Evolutionary conservation across 768 basidiomycete species (phyloP), one percentile per base, ranked within the genome.

Genomic region (Leccinum sublutescens): DNA sequence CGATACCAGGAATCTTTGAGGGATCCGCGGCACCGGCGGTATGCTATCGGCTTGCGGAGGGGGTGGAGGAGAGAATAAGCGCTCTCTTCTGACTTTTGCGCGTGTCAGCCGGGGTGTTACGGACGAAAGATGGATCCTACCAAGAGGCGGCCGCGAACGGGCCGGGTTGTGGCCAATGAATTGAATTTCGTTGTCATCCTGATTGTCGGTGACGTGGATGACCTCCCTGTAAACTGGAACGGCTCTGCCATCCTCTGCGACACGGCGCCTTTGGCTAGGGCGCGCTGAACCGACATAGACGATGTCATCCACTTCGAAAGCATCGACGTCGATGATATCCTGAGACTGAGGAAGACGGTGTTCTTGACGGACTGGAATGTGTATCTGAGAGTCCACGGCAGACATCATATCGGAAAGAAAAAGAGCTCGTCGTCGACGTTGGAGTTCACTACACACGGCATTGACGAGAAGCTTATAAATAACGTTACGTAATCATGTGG

Each of bases 1-100:
- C 61, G 77, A 62, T 5, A 77, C 77, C 29, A 79, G 60, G 23
- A 79, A 79, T 29, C 78, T 68, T 23, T 65, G 65, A 1, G 80
- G 80, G 11, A 81, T 63, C 17, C 62, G 69, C 14, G 88, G 88
- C 0, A 89, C 83, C 1, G 86, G 85, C 1, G 87, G 88, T 4
- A 80, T 71, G 2, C 68, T 60, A 17, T 63, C 66, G 25, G 70
- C 65, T 52, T 74, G 75, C 14, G 74, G 74, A 33, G 77, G 80
- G 8, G 83, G 83, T 14, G 86, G 83, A 27, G 83, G 83, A 1
- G 82, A 77, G 50, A 76, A 71, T 33, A 79, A 65, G 27, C 65
- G 72, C 14, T 58, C 64, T 56, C 73, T 66, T 36, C 56, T 52
- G 7, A 57, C 66, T 68, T 25, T 36, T 17, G 33, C 15, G 15